phyloP scores from a whole-genome alignment of 495 filamentous ascomycete species.

The Sporormia fimetaria region DNA sequence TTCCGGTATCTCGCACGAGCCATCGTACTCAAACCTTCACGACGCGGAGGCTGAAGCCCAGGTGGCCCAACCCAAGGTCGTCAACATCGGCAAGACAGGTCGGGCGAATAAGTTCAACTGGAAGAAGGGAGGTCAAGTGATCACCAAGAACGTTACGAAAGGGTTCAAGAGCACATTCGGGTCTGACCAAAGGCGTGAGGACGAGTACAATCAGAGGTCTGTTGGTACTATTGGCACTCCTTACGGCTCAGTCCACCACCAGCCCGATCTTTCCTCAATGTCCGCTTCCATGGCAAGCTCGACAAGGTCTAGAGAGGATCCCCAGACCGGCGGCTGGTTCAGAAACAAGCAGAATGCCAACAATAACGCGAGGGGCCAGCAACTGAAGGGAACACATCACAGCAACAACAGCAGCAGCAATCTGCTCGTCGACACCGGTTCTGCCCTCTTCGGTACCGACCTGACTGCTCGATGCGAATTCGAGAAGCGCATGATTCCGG shows the following conservation, averaged over 20 bases:
- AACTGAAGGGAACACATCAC: constrained; percentile 16
- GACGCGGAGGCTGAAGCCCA: constrained; percentile 24
- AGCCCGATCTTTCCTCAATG: constrained; percentile 20
- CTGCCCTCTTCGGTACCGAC: constrained; percentile 80
- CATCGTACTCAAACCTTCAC: constrained; percentile 22
- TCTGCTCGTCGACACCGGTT: constrained; percentile 14
- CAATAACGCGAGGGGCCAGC: constrained; percentile 8
- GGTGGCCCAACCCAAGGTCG: constrained; percentile 57
- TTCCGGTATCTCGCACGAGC: constrained; percentile 29
- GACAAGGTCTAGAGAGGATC: constrained; percentile 7
- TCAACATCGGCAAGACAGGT: constrained; percentile 74
- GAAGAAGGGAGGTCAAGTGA: constrained; percentile 89
- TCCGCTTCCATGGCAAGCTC: constrained; percentile 5
- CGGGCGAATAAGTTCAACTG: constrained; percentile 94
- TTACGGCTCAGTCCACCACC: constrained; percentile 34
- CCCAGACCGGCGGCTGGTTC: constrained; percentile 20
- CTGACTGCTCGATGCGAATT: constrained; percentile 75
- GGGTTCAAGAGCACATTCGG: constrained; percentile 66
- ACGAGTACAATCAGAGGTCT: constrained; percentile 43
- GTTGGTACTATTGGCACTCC: constrained; percentile 40
- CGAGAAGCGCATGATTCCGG: constrained; percentile 81
- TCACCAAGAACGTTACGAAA: constrained; percentile 89
- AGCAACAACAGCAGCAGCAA: constrained; percentile 23
- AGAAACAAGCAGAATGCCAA: constrained; percentile 7
- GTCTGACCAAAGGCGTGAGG: constrained; percentile 42